Base-by-base conservation (phyloP, 495 filamentous ascomycete genomes). In the Penicillium robsamsonii region DNA sequence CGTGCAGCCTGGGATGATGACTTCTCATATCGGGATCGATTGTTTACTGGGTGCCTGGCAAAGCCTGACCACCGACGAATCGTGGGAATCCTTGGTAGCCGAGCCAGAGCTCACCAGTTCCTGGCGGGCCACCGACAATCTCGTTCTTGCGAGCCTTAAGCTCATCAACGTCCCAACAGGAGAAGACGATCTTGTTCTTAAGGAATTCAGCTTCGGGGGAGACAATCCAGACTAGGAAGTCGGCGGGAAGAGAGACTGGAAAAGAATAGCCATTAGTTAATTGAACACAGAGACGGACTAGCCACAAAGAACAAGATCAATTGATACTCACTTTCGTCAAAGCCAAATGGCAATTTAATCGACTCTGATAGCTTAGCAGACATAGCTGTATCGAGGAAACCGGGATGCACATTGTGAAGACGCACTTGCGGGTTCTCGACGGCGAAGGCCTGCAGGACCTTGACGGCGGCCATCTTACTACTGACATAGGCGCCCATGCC, bases 141-240 rank as follows among this genome's bases (percentile, higher is more conserved):
- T 67, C 64, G 11, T 75, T 71, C 53, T 87, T 68, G 79, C 83
- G 87, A n/a, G 67, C 71, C 61, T 76, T 75, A 24, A 80, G 77
- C 59, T 84, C 84, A 6, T 68, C 64, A 61, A 75, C 76, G 31
- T 83, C 80, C 79, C 76, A 82, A 37, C 75, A 71, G 2, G 67
- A 67, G 47, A 58, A 64, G 31, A 80, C 60, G 47, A 73, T 72
- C 56, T 72, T 67, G 7, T 76, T 73, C 11, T 64, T 74, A 38
- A 80, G 55, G 38, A 77, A 80, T 24, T 58, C 65, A 20, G 75
- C 70, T 62, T 78, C 62, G 48, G 68, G 59, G 6, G 67, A 70
- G 29, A 65, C 61, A 49, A 79, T 62, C 65, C 72, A 80, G 7
- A 81, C 63, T 20, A 65, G 44, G 53, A 69, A 71, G 41, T 67